A percentile compares a stretch with the other conserved stretches of the same genome.
These are phyloP conservation scores for Solanum chacoense DNA, from an alignment of 305 asterid genomes.

Conservation along the genomic window DNA sequence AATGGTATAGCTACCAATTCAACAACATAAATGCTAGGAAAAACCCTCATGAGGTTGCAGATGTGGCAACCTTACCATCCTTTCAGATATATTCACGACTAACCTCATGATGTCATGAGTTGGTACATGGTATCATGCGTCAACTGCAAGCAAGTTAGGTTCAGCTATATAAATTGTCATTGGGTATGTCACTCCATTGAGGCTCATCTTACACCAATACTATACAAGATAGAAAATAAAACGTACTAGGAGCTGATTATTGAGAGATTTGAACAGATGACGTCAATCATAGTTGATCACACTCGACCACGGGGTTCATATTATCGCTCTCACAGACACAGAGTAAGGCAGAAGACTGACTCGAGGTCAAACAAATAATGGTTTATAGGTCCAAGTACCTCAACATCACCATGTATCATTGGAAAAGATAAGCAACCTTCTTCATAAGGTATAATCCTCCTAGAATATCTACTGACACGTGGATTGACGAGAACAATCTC, in stretches of 20 bases:
- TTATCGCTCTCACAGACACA: background rate
- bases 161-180: background rate
- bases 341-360: background rate
- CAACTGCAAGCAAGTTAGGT: background rate
- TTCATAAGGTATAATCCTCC: constrained; percentile 44
- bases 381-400: constrained; percentile 26
- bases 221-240: background rate
- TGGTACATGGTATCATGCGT: background rate
- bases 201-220: background rate
- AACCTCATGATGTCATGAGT: background rate
- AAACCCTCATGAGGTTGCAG: background rate
- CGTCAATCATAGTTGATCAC: background rate
- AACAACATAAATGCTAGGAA: background rate
- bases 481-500: constrained; percentile 93
- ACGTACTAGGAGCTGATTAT: background rate
- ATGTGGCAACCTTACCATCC: background rate
- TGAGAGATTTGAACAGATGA: background rate
- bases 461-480: constrained; percentile 47
- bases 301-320: background rate
- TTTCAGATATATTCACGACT: background rate
- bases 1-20: background rate
- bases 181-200: background rate
- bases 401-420: constrained; percentile 57
- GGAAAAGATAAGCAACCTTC: constrained; percentile 98
- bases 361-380: background rate